Evolutionary conservation across 1,284 basidiomycete genomes (phyloP), one percentile per base, ranked within the genome.

Genomic region (Entoloma clypeatum): DNA sequence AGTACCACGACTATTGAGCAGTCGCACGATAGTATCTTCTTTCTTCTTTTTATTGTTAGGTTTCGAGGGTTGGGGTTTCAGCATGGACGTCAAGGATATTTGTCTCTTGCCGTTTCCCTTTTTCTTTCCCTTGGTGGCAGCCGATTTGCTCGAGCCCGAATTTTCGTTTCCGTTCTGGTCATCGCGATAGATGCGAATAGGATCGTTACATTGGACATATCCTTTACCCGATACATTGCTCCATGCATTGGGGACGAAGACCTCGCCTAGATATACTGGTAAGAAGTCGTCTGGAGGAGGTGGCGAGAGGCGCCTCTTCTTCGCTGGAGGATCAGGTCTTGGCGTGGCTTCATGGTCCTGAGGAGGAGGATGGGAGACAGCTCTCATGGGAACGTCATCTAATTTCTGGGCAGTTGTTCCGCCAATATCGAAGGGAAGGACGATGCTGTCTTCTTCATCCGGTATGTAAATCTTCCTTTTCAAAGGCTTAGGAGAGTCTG

Each of bases 241-340:
- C 83, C 84, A 89, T 7, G 84, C 86, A 51, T 84, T 82, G n/a
- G 73, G 70, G n/a, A 88, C 71, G 7, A 87, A 49, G 43, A 87
- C 69, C 31, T 81, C 79, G 8, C 86, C 86, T 14, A 89, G 56
- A 52, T 85, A 88, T 19, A 56, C 59, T 0, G 68, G 63, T 14
- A 45, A 45, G 33, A 66, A 63, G 3, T 58, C 39, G 33, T 36
- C 43, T 22, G 47, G 41, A 18, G 37, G 19, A 11, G 57, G 50
- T 18, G 62, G 56, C 1, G 66, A 72, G 10, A 75, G 43, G n/a
- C 74, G 75, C 16, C 74, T 68, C 52, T 68, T 80, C 58, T 83
- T 83, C 0, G 60, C n/a, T n/a, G n/a, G n/a, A n/a, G n/a, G n/a
- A n/a, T n/a, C n/a, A n/a, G n/a, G n/a, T n/a, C n/a, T n/a, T n/a